Percentiles rank a stretch among this genome's conserved stretches.
Evolutionary conservation across 345 rosid genomes (phyloP).

Genomic region (Eucalyptus curtisii): DNA sequence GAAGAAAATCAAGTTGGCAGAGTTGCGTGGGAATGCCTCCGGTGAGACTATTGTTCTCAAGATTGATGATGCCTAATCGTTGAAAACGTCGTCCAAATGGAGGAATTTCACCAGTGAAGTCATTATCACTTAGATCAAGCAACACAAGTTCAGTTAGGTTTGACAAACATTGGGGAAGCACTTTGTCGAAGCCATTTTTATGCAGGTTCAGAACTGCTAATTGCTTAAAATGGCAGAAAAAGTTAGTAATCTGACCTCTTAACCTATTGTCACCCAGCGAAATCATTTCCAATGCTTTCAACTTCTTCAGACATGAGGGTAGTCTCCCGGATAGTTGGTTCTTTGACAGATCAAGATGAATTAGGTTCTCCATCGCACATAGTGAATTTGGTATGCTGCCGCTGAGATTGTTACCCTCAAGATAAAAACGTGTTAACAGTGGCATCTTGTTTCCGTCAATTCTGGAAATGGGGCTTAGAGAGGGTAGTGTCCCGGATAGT

Average conservation of each 20-base stretch:
- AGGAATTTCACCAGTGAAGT: background rate
- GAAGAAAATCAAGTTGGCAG: fast-evolving
- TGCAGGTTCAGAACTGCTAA: background rate
- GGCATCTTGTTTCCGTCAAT: no score
- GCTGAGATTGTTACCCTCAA: background rate
- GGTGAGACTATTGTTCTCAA: background rate
- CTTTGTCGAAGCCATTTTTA: background rate
- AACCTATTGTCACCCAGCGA: background rate
- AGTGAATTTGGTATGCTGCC: background rate
- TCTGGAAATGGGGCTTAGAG: background rate
- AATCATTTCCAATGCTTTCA: background rate
- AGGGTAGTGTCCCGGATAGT: no score
- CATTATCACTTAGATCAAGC: background rate
- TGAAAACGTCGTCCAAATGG: background rate
- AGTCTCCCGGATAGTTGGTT: background rate
- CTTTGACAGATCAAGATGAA: background rate
- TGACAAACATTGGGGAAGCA: background rate
- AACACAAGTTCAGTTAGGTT: fast-evolving
- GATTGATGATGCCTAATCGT: fast-evolving
- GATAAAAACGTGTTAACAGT: fast-evolving
- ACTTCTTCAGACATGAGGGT: background rate
- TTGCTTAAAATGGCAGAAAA: background rate
- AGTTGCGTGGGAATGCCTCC: background rate
- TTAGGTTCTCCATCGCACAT: background rate
- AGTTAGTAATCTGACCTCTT: background rate